Evolutionary conservation across 768 basidiomycete genomes (phyloP).

Genomic region (Leccinellum luteum): DNA sequence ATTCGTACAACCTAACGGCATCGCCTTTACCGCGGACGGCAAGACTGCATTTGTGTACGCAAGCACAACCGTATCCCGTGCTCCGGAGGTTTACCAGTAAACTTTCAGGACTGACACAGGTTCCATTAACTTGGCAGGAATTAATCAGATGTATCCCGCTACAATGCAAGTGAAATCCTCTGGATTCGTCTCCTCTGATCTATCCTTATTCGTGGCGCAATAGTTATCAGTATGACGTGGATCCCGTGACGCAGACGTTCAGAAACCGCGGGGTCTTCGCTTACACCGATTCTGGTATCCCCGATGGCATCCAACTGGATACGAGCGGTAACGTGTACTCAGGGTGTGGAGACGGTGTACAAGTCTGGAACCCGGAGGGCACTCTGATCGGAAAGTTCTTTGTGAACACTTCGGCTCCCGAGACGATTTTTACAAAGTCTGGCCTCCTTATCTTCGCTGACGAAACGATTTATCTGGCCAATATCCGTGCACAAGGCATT

Average conservation of each 20-base stretch:
- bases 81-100: conserved; percentile 7
- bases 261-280: conserved; percentile 65
- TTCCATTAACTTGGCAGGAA: conserved; percentile 41
- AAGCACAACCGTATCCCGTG: not conserved
- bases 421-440: conserved; percentile 42
- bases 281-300: conserved; percentile 60
- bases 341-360: conserved; percentile 67
- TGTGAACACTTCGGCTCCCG: conserved; percentile 31
- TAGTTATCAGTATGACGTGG: conserved; percentile 71
- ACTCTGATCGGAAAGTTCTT: conserved; percentile 39
- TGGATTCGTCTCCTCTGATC: not conserved
- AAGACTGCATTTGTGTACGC: not conserved
- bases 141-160: conserved; percentile 59
- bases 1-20: conserved; percentile 36
- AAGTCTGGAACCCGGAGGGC: conserved; percentile 57
- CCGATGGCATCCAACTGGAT: conserved; percentile 70
- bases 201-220: not conserved
- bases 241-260: conserved; percentile 51
- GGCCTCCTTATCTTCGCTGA: conserved; percentile 41
- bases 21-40: not conserved
- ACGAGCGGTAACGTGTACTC: conserved; percentile 62
- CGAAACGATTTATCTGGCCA: conserved; percentile 36
- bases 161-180: conserved; percentile 51
- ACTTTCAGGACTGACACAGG: conserved; percentile 33
- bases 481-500: conserved; percentile 33